Conservation (phyloP, 495 filamentous ascomycete genomes). For the Chlorociboria aeruginascens region DNA sequence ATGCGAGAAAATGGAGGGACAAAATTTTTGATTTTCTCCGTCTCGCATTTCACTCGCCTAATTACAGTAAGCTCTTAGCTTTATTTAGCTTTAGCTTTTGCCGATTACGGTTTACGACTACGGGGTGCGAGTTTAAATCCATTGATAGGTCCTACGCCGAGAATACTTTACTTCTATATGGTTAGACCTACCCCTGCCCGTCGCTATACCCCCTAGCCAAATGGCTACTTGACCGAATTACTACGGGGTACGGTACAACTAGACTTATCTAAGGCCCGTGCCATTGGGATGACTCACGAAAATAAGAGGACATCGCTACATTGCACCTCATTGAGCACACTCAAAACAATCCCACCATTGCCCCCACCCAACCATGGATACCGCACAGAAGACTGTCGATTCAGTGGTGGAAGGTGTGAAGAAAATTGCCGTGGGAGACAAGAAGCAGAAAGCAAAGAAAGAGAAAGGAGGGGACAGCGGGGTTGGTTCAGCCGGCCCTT, state of each 20-base stretch:
- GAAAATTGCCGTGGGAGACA: conserved; percentile 34
- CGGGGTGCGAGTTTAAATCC: too few relatives aligned
- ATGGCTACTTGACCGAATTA: too few relatives aligned
- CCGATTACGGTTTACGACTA: background rate
- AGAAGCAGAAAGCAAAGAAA: conserved; percentile 31
- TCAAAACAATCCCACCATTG: background rate
- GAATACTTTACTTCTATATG: too few relatives aligned
- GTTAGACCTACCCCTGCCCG: too few relatives aligned
- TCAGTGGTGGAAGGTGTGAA: conserved; percentile 33
- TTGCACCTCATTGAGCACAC: background rate
- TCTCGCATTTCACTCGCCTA: too few relatives aligned
- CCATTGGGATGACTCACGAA: too few relatives aligned
- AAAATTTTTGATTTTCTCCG: background rate
- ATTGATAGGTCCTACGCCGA: too few relatives aligned
- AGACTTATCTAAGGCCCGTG: too few relatives aligned
- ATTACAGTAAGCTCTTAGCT: too few relatives aligned
- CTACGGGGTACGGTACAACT: too few relatives aligned
- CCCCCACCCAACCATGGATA: conserved; percentile 14
- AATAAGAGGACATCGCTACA: too few relatives aligned
- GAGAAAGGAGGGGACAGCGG: conserved; percentile 33
- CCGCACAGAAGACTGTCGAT: conserved; percentile 20
- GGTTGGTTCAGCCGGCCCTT: conserved; percentile 22
- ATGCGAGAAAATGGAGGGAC: background rate
- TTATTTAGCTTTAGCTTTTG: background rate
- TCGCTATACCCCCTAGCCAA: too few relatives aligned